Evolutionary conservation across 805 yeast genomes (phyloP).

Genomic region (Priceomyces medius): DNA sequence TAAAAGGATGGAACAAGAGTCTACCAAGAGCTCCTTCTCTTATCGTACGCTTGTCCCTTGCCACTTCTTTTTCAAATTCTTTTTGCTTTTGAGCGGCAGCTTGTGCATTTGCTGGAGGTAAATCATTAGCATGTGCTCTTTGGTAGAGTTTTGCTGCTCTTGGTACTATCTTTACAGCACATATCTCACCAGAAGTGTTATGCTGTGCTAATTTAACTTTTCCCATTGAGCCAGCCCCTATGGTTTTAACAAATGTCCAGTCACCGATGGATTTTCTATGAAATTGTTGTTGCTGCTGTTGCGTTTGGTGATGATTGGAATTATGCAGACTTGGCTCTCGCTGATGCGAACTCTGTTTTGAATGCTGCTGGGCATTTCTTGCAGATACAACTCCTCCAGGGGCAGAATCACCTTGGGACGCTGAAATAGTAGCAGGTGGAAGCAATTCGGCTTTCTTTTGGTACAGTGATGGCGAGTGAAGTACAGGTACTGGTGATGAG

Average conservation of each 20-base stretch:
- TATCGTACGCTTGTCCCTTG: constrained; percentile 87
- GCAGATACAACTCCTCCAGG: background rate
- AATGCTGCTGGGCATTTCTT: background rate
- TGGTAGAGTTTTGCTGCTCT: constrained; percentile 79
- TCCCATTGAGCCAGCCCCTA: constrained; percentile 99
- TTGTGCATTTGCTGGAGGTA: constrained; percentile 59
- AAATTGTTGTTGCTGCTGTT: constrained; percentile 45
- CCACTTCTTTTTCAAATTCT: constrained; percentile 77
- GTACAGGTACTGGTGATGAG: constrained; percentile 3
- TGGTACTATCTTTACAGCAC: constrained; percentile 92
- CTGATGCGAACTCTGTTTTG: background rate
- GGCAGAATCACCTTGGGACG: constrained; percentile 5
- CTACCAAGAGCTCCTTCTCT: constrained; percentile 95
- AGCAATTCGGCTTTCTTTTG: constrained; percentile 20
- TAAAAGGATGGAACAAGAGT: constrained; percentile 85
- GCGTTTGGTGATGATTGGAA: constrained; percentile 7
- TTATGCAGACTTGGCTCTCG: constrained; percentile 2
- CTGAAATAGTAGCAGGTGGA: constrained; percentile 32
- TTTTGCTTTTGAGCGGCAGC: constrained; percentile 62
- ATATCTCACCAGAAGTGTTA: constrained; percentile 73
- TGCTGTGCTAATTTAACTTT: constrained; percentile 93
- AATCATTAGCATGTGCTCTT: constrained; percentile 66
- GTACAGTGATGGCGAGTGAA: constrained; percentile 1
- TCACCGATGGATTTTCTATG: constrained; percentile 91
- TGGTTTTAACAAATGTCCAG: constrained; percentile 92